Base-by-base conservation (phyloP, 768 basidiomycete species). In the Termitomyces sp. region DNA sequence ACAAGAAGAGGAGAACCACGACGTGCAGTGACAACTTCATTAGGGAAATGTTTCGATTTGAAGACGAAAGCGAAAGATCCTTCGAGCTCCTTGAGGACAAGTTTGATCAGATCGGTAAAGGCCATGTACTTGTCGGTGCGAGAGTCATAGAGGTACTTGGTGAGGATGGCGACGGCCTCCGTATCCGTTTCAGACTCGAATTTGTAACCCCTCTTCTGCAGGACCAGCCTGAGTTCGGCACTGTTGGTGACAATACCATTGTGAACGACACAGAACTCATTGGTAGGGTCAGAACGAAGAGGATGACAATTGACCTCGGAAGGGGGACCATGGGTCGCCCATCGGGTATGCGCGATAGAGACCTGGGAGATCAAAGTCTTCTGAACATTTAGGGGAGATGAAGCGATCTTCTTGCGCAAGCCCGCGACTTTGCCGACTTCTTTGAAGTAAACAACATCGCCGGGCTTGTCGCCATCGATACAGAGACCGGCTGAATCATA, bases 41-140 rank as follows among this genome's bases (percentile, higher is more conserved):
- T 91, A 43, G 97, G 97, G 80, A 85, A 99, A 77, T 98, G 94
- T 34, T 71, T 73, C 5, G 94, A 97, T 78, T 97, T 98, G 90
- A 99, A 98, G 64, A 98, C 94, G 74, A 99, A 96, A 18, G 97
- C 97, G 65, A 98, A 99, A 2, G 97, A 98, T 42, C 97, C 97
- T 76, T 99, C 94, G 44, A 99, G 84, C 74, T 99, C 96, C 76
- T 94, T 96, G 69, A 98, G 76, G 44, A 98, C 95, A 44, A 91
- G 84, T 82, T 98, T 98, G 80, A 98, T 77, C 60, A 99, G 80
- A 53, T 89, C 85, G 53, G 92, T 94, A 78, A 99, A 98, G 53
- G 84, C 86, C 61, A 91, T 75, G 47, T 86, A 81, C 78, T 92
- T 92, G 72, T 86, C 87, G 22, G 87, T 84, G 65, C 94, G 92